Base-by-base conservation (phyloP, 192 early-diverging fungal species). In the Coemansia sp. region DNA sequence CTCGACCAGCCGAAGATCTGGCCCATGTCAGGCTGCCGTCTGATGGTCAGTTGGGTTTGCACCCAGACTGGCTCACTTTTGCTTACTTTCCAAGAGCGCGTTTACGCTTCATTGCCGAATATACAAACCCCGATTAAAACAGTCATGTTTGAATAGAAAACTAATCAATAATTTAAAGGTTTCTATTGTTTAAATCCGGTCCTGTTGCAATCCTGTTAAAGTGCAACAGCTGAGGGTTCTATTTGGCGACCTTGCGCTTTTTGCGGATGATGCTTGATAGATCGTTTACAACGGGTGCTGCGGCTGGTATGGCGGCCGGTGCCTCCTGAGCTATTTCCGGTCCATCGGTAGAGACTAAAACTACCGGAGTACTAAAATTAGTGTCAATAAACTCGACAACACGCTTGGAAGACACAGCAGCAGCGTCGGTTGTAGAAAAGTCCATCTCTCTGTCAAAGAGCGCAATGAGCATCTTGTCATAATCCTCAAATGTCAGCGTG, bases 371-470 rank as follows among this genome's bases (percentile, higher is more conserved):
- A 47, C 18, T 25, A 43, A 67, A 60, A 1, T 28, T 54, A 24
- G 45, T 16, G 10, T 50, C 52, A 43, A 74, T 35, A 38, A 47
- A 64, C 0, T 55, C 52, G 8, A 45, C 30, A 6, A 80, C 56
- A 21, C 61, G 64, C 32, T 27, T 42, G 9, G 71, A 65, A 6
- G 71, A 70, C 19, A 28, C 28, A 5, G 19, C n/a, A 14, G 77
- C 71, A 10, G 42, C 14, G 3, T 52, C 30, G 0, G 54, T 23
- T n/a, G 29, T 56, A 1, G 67, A 70, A 60, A 80, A 80, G 31
- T 80, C 77, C 71, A 74, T 80, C 0, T 55, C 35, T 1, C 35
- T 40, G 54, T 67, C 61, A 49, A 80, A 80, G 45, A 80, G 54
- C 14, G 35, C 61, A 25, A 67, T 24, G 1, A 80, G 60, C 16